These are phyloP conservation scores for Entamoeba histolytica DNA, from an alignment of 208 protist species.

Conservation along the genomic window DNA sequence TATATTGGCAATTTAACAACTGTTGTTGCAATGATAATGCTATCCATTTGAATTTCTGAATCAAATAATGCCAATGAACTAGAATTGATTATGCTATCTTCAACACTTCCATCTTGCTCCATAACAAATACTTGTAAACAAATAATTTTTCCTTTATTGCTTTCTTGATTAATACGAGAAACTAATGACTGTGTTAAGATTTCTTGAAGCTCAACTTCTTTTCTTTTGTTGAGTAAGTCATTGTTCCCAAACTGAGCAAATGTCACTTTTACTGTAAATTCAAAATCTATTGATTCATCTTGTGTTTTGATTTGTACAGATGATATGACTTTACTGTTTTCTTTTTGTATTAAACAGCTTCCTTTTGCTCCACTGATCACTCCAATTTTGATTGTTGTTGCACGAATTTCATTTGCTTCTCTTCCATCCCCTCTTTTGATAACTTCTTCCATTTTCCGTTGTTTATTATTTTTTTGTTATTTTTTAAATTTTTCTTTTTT, in stretches of 20 bases:
- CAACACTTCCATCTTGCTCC: not conserved
- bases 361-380: not conserved
- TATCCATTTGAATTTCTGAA: not conserved
- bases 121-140: not conserved
- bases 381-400: not conserved
- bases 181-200: not conserved
- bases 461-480: too few species aligned
- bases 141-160: not conserved
- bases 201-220: not conserved
- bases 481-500: too few species aligned
- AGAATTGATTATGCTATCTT: not conserved
- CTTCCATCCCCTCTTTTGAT: not conserved
- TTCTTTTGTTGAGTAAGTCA: not conserved
- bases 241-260: not conserved
- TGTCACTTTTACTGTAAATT: not conserved
- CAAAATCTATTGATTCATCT: not conserved
- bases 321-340: not conserved
- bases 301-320: not conserved
- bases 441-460: not conserved
- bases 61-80: not conserved
- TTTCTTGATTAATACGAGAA: not conserved
- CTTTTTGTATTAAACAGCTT: not conserved
- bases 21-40: not conserved
- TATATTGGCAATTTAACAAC: not conserved
- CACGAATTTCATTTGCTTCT: not conserved